Evolutionary conservation across 257 asterid genomes (phyloP), one percentile per base, ranked within the genome.

Genomic region (Gentiana macrophylla): DNA sequence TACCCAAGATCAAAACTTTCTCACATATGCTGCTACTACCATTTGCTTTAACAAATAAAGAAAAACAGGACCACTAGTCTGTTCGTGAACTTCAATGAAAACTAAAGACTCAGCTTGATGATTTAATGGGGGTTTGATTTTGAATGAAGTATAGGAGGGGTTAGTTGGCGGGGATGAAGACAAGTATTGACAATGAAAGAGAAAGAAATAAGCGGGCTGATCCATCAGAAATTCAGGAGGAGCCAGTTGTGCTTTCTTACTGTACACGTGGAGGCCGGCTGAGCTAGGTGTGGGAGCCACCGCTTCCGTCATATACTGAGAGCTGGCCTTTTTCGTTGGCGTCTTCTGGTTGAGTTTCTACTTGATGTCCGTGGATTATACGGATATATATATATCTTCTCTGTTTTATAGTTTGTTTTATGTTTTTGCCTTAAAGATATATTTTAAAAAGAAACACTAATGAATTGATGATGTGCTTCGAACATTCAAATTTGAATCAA

Each of bases 231-330:
- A 67, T 62, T 57, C 24, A 24, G 24, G 24, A 24, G 49, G 77
- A 73, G 88, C 71, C 91, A 74, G 74, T 49, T 85, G 88, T 76
- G 41, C 38, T 41, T 54, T 34, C 11, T 62, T 70, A 32, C 24
- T 60, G 81, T 77, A 77, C 95, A 83, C 90, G 77, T 75, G 95
- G 79, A 85, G 56, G 87, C 78, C 64, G 37, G 3, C 13, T 35
- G 65, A 55, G 52, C 35, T 53, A 36, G 12, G 38, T 6, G 72
- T 69, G 74, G 80, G 80, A 50, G 8, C 78, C 68, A 12, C 56
- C 54, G 2, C 47, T 49, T 47, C 58, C 61, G 51, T 49, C 59
- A 45, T 15, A 8, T n/a, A 41, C 67, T 50, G 33, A 54, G 46
- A 46, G 7, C 44, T 46, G 59, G 38, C 7, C 6, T 61, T 56